phyloP scores from a whole-genome alignment of 345 rosid genomes.

The Citrus trifoliata region DNA sequence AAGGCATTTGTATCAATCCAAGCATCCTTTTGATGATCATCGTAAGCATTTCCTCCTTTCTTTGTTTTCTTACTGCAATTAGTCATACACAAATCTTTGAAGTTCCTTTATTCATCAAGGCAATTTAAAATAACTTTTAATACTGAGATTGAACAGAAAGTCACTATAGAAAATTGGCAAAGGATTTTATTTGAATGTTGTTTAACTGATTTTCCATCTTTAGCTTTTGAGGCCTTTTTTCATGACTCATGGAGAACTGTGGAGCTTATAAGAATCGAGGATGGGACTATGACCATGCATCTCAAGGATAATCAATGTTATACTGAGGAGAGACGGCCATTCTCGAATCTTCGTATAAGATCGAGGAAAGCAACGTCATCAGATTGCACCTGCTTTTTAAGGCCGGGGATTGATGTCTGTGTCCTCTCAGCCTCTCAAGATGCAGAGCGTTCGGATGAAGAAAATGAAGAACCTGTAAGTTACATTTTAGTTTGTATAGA shows the following conservation, averaged over 20 bases:
- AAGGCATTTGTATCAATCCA: slow-evolving; percentile 46
- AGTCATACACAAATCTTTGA: neutral
- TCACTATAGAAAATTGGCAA: neutral
- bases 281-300: slow-evolving; percentile 47
- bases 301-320: slow-evolving; percentile 29
- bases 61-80: neutral
- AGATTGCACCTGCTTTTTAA: slow-evolving; percentile 72
- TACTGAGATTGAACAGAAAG: neutral
- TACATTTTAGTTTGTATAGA: neutral
- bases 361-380: slow-evolving; percentile 57
- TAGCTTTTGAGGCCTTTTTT: slow-evolving; percentile 77
- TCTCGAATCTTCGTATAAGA: slow-evolving; percentile 58
- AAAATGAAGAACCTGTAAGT: slow-evolving; percentile 40
- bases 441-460: slow-evolving; percentile 25
- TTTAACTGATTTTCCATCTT: slow-evolving; percentile 6
- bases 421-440: slow-evolving; percentile 34
- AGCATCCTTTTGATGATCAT: slow-evolving; percentile 46
- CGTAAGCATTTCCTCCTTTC: slow-evolving; percentile 44
- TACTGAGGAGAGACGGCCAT: slow-evolving; percentile 39
- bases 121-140: neutral
- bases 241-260: slow-evolving; percentile 63
- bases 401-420: slow-evolving; percentile 78
- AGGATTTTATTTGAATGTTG: neutral
- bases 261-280: slow-evolving; percentile 43
- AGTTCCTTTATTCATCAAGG: too few relatives aligned